These are phyloP conservation scores for Hibiscus tridactylites DNA, from an alignment of 345 rosid genomes.

Conservation along the genomic window DNA sequence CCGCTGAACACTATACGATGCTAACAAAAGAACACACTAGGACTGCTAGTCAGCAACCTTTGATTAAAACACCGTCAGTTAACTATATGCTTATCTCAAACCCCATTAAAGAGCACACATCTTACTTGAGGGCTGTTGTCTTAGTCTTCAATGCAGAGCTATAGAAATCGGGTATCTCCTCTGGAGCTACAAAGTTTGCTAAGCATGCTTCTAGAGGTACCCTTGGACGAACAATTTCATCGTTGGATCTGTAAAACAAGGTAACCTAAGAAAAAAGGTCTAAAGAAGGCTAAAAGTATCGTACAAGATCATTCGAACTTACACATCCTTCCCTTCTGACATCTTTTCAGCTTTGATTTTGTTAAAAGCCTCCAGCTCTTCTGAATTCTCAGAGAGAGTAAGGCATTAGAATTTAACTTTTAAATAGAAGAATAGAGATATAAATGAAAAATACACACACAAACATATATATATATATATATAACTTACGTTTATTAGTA, in stretches of 20 bases:
- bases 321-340: constrained; percentile 70
- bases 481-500: constrained; percentile 57
- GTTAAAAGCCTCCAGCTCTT: constrained; percentile 59
- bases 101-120: constrained; percentile 8
- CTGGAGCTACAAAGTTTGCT: constrained; percentile 72
- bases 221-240: constrained; percentile 89
- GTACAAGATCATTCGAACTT: constrained; percentile 29
- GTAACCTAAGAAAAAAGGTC: constrained; percentile 19
- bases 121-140: constrained; percentile 90
- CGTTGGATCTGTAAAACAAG: constrained; percentile 45
- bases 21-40: not conserved
- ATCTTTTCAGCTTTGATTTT: constrained; percentile 59
- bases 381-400: constrained; percentile 42
- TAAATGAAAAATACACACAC: not conserved
- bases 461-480: not conserved
- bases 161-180: constrained; percentile 72
- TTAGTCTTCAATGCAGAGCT: constrained; percentile 83
- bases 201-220: constrained; percentile 94
- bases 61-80: not conserved
- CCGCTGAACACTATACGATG: not conserved
- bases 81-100: not conserved
- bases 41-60: not conserved
- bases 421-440: not conserved
- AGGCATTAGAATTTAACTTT: not conserved
- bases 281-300: constrained; percentile 11